Base-by-base conservation (phyloP, 352 stramenopile species). In the Pythium chondricola region DNA sequence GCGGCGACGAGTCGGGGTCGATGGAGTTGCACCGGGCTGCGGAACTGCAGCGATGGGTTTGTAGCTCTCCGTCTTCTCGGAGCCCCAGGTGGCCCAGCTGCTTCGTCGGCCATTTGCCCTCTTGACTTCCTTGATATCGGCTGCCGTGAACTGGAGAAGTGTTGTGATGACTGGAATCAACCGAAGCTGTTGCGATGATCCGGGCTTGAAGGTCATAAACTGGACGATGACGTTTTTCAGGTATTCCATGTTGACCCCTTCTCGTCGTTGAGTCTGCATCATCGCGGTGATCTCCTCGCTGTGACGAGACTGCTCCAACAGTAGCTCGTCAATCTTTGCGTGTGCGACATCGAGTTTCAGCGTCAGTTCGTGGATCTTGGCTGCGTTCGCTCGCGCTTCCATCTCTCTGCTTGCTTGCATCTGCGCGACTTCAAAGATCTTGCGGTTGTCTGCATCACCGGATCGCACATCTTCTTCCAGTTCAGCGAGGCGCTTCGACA, bases 171-270 rank as follows among this genome's bases (percentile, higher is more conserved):
- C 84, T 5, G 84, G 84, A 14, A 93, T 57, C 26, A 95, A 52
- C 7, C 81, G 75, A 13, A 58, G 47, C 51, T 92, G 84, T 58
- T 95, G 73, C 30, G 74, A 88, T 27, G 84, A 93, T 3, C 82
- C 82, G 0, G 77, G 75, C 11, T 72, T 80, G 61, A 95, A 92
- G 16, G 78, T 88, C 80, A 95, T 92, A 63, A 88, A 95, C 71
- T 93, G 84, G 20, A 95, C 78, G 20, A 95, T 81, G 16, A 95
- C 81, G 45, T 95, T 95, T 57, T 95, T 95, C 26, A 95, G 62
- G 57, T 95, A 95, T 47, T 94, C 83, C 81, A 95, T 88, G 58
- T 95, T 93, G 25, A 95, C 81, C 25, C 83, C 83, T 18, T 92
- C 83, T 30, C 84, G 79, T 6, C 81, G 76, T 45, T 93, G 80